A percentile compares a stretch with the other conserved stretches of the same genome.
Conservation (phyloP, 495 filamentous ascomycete species). For the Tuber microsphaerosporum region DNA sequence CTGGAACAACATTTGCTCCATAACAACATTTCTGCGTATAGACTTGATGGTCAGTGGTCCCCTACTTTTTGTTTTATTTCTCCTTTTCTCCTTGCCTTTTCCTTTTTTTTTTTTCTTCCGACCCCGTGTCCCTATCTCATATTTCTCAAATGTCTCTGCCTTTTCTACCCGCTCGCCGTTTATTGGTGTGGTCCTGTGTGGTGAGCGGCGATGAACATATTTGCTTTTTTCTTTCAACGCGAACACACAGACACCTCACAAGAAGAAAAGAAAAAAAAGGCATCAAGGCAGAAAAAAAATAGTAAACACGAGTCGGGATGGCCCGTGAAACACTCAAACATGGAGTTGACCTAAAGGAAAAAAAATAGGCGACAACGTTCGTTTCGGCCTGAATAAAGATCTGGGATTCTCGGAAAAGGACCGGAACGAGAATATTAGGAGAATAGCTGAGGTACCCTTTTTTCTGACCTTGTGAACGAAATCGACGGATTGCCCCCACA, state of each 20-base stretch:
- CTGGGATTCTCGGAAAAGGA: constrained; percentile 88
- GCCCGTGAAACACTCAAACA: constrained; percentile 1
- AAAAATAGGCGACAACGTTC: constrained; percentile 73
- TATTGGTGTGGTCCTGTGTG: not conserved
- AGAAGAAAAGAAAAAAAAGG: not conserved
- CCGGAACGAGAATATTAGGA: constrained; percentile 92
- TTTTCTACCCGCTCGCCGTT: not conserved
- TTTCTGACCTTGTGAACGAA: not conserved
- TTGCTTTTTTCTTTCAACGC: not conserved
- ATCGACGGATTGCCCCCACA: not conserved
- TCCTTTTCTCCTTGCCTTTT: constrained; percentile 10
- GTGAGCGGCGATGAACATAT: not conserved
- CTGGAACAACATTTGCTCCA: constrained; percentile 93
- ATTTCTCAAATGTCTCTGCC: not conserved
- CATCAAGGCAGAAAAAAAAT: constrained; percentile 1
- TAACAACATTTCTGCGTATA: constrained; percentile 71
- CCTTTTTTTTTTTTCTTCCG: constrained; percentile 9
- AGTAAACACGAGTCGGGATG: not conserved
- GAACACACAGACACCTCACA: not conserved
- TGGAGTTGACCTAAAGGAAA: not conserved
- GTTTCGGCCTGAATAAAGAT: constrained; percentile 96
- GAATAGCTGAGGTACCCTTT: constrained; percentile 70
- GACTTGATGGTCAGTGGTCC: constrained; percentile 60
- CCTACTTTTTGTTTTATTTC: constrained; percentile 12
- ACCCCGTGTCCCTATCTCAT: not conserved